Evolutionary conservation across 805 yeast genomes (phyloP), one percentile per base, ranked within the genome.

Genomic region (Sugiyamaella valdiviana): DNA sequence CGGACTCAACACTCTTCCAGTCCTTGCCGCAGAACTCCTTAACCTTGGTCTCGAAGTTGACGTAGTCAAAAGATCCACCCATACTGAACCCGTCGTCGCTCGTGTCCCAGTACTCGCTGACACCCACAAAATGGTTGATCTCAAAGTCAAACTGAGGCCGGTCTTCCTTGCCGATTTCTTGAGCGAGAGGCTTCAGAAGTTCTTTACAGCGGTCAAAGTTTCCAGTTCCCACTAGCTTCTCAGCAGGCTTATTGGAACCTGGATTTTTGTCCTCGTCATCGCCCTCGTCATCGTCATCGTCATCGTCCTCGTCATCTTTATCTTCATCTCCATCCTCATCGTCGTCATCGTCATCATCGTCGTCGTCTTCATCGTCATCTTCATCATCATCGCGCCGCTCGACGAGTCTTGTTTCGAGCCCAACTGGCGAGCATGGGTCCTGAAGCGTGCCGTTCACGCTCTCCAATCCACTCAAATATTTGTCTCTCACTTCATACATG

Each of bases 51-150:
- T 79, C 82, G 59, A 86, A 86, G 35, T 77, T 73, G 60, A 79
- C 87, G 59, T 85, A 85, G 63, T 90, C 90, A 37, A 54, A 43
- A 46, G 81, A 85, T 9, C 97, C 98, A 2, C 95, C 93, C 69
- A 89, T 75, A 39, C 83, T 79, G 63, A 90, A 90, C 2, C 91
- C 80, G 60, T 91, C 96, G 57, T 89, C 84, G 2, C 96, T 88
- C 0, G 97, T 87, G 63, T 93, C 93, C 96, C 97, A 93, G 68
- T 88, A 93, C 65, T 93, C 99, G 5, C 96, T 86, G 19, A 91
- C 83, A 0, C 99, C 99, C 19, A 93, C 83, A 66, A 93, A 93
- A 59, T 80, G 85, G 58, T 89, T 95, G 44, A 76, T 74, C 15
- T 76, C 76, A 60, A 87, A 89, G 66, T 90, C 88, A 55, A 93